Conservation (phyloP, 192 early-diverging fungal genomes). For the Powellomyces hirtus region DNA sequence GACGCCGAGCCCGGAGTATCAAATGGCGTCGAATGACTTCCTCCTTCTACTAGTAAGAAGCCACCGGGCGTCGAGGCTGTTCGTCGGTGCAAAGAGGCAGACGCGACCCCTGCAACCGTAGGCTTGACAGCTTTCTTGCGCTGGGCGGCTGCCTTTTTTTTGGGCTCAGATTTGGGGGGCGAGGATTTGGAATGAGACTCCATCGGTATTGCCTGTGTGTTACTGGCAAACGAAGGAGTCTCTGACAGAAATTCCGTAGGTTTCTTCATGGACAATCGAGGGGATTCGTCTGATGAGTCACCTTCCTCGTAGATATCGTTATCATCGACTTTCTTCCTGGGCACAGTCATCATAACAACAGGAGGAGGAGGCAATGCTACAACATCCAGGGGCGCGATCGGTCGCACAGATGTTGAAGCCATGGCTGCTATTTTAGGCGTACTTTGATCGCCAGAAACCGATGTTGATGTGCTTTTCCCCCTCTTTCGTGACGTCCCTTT, state of each 20-base stretch:
- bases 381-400: background rate
- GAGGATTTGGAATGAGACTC: too few relatives aligned
- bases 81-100: background rate
- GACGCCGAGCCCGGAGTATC: too few relatives aligned
- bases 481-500: too few relatives aligned
- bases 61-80: background rate
- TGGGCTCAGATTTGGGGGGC: background rate
- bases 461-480: too few relatives aligned
- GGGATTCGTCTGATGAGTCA: too few relatives aligned
- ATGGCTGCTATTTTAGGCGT: too few relatives aligned
- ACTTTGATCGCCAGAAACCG: too few relatives aligned
- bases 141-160: background rate
- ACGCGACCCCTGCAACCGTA: background rate
- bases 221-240: too few relatives aligned
- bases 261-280: too few relatives aligned
- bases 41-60: background rate
- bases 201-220: too few relatives aligned
- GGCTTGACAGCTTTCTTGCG: background rate
- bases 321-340: background rate
- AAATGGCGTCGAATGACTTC: too few relatives aligned
- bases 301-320: slow-evolving; percentile 11
- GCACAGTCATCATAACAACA: background rate
- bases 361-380: slow-evolving; percentile 1
- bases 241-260: too few relatives aligned
- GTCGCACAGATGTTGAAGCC: background rate